Evolutionary conservation across 306 rosid genomes (phyloP), one percentile per base, ranked within the genome.

Genomic region (Begonia fuchsioides): DNA sequence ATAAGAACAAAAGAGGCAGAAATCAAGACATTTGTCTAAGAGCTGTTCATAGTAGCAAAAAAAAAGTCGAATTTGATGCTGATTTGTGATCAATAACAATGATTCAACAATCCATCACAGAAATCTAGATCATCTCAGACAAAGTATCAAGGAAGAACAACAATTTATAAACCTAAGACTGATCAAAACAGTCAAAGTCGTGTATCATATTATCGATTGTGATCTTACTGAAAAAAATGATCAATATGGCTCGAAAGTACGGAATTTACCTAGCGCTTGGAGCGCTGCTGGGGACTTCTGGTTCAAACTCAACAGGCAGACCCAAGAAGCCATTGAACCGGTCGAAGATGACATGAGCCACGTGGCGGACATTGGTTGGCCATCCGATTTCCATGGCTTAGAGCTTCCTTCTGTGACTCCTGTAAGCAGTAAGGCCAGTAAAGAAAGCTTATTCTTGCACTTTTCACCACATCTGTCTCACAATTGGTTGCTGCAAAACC

Each of bases 321-420:
- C 97, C 97, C 72, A 84, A 72, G 84, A 90, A 90, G n/a, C 97
- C 97, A 69, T 79, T 76, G 69, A 84, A 88, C 63, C 93, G 61
- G 39, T 88, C 97, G 51, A 84, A 90, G 48, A 95, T 90, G 44
- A 90, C 97, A 67, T 90, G 95, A 2, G 95, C 83, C 17, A 90
- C 95, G 61, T 90, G 97, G 57, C 82, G 95, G 15, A 90, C 95
- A 51, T 90, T 54, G 50, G 87, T 81, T 0, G 95, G 97, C 73
- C 69, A 67, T 3, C 97, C 75, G 44, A 90, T 90, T 57, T 90
- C 77, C 95, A 81, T 81, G 11, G 68, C 41, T 13, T 60, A 71
- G 7, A 76, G 57, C 64, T 75, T 65, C 32, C 77, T 68, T 55
- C 65, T 51, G 8, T 73, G 82, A 39, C 59, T 73, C 39, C 62